Evolutionary conservation across 208 protist species (phyloP), one percentile per base, ranked within the genome.

Genomic region (Trypanosoma congolense): DNA sequence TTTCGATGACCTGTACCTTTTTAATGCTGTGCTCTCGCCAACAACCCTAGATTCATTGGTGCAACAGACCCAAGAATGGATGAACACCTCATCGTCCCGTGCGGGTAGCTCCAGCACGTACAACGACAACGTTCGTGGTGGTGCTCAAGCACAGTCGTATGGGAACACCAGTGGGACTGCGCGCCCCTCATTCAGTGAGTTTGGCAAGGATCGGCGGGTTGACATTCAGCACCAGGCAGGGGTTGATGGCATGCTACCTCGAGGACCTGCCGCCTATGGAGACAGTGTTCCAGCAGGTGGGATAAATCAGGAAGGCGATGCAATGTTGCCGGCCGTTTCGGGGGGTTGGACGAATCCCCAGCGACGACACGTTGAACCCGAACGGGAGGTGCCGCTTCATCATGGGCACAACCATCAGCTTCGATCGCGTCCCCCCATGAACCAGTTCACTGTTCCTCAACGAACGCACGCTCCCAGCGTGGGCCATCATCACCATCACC

Each of bases 21-120:
- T 90, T 49, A 48, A 66, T 25, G 75, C 65, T 19, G 42, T 83
- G 16, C 56, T 83, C 0, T 80, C 69, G n/a, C 56, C 54, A 12
- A 42, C 57, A 1, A 54, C 70, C 14, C 61, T 88, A n/a, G 57
- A 65, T 5, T 42, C 72, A 22, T 61, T 84, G 24, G 62, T 80
- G 10, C 65, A 70, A 42, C 63, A 51, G 22, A 71, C 77, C 0
- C 57, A 83, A 16, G 48, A 70, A 26, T 52, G 69, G 45, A 58
- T 83, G 19, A 43, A 70, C 29, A n/a, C 69, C 21, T 35, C 48
- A 38, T 60, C 52, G 33, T 16, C 6, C 21, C 51, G 57, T 21
- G 18, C 58, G 52, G 21, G 42, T 19, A 19, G 42, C 42, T 46
- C 42, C 18, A 46, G n/a, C 21, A 46, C 12, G 10, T 46, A 46